Evolutionary conservation across 306 rosid genomes (phyloP), one percentile per base, ranked within the genome.

Genomic region (Gastrolobium bilobum): DNA sequence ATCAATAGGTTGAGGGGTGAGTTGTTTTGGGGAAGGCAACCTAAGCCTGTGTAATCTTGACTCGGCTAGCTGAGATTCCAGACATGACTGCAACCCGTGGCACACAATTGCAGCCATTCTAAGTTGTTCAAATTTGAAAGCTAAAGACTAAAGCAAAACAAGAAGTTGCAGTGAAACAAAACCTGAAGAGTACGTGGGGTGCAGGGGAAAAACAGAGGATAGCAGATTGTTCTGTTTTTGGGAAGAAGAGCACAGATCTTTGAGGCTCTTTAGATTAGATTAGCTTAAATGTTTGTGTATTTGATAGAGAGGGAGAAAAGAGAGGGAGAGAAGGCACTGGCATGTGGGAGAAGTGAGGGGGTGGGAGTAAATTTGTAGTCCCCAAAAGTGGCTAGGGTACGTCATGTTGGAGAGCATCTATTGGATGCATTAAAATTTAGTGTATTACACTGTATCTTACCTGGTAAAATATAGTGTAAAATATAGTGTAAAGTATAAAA

Each of bases 71-170:
- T 76, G 97, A 57, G 98, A 77, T 2, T 89, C 98, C 0, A 87
- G 76, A 59, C 81, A 76, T 64, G 92, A 60, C 60, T 90, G 90
- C 58, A 86, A 81, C 2, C 89, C 84, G 15, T 81, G 91, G 63
- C 80, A 90, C 40, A 94, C 89, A 46, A 90, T 89, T 37, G 96
- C 83, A 58, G 96, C 93, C 98, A 91, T 94, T 35, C 33, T 67
- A 10, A 56, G 54, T 14, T 33, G 10, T 43, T 47, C 61, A 47
- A 68, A 29, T n/a, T 47, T 44, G 47, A 51, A 56, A 29, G 37
- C 53, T 31, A 10, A 26, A 29, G 31, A 10, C 52, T 30, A 54
- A 54, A 20, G 30, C 57, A 54, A 54, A 20, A 8, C 57, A 54
- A 26, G 34, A 54, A 54, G 34, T 26, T 11, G 10, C 20, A 10